Evolutionary conservation across 2,329 filamentous ascomycete species (phyloP), one percentile per base, ranked within the genome.

Genomic region (Fusarium sublunatum): DNA sequence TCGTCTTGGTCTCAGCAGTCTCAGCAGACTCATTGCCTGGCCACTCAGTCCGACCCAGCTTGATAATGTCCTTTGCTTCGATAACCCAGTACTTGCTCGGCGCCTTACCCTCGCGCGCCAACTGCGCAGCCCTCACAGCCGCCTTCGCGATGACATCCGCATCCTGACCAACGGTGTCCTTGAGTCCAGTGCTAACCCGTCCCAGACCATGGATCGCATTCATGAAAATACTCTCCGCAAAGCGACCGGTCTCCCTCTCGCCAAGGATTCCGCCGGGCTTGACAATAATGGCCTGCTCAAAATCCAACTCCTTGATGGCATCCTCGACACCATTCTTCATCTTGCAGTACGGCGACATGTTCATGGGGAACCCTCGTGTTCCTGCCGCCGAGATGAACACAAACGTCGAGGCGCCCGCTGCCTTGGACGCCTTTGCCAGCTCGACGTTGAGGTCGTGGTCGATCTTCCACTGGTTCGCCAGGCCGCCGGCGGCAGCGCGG

Each of bases 291-390:
- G 88, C 89, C 65, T 91, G 87, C 45, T 93, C 90, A 72, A 97
- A 97, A 5, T 80, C 88, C 5, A 94, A 77, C 38, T 78, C 85
- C 73, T 86, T 85, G 58, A 97, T 84, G 13, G 87, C 81, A 31
- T 96, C 90, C 75, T 98, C 94, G 36, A 97, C 86, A 69, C 95
- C 91, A 24, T 86, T 88, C 82, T 97, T 97, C 91, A 97, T 95
- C 75, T 81, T 64, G 79, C 86, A 61, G 77, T 83, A 77, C 71
- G 81, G 78, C 73, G 85, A n/a, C 79, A 81, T 46, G 76, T 77
- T 43, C 39, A 66, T 45, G 29, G 78, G 28, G 35, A 82, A 25
- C 12, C 79, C 72, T 19, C 81, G 76, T 1, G 79, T 83, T 53
- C 83, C 83, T 1, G 70, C 78, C 22, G 83, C 82, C 1, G 90